Conservation (phyloP, 2,329 filamentous ascomycete species). For the Xylariaceae sp. region DNA sequence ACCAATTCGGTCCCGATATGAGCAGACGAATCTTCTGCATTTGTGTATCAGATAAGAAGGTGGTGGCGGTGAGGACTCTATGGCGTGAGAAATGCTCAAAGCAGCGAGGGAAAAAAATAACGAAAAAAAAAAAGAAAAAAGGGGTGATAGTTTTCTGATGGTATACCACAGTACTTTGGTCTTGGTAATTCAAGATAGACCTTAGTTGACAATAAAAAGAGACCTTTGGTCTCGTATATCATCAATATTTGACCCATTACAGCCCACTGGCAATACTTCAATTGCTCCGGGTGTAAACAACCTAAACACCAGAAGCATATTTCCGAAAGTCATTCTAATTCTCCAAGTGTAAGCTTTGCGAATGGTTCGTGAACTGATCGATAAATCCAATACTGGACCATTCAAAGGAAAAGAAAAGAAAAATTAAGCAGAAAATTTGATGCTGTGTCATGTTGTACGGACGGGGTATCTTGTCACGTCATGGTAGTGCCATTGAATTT, state of each 20-base stretch:
- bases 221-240: slow-evolving; percentile 29
- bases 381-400: too few relatives aligned
- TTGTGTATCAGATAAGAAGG: too few relatives aligned
- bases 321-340: too few relatives aligned
- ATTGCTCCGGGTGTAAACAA: not conserved
- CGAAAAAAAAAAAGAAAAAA: slow-evolving; percentile 9
- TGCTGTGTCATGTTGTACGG: too few relatives aligned
- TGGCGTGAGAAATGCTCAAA: not conserved
- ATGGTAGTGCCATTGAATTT: too few relatives aligned
- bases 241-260: slow-evolving; percentile 11
- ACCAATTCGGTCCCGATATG: not conserved
- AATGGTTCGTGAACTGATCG: too few relatives aligned
- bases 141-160: slow-evolving; percentile 25
- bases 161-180: slow-evolving; percentile 24
- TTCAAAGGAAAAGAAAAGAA: too few relatives aligned
- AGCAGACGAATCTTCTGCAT: slow-evolving; percentile 9
- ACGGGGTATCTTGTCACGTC: too few relatives aligned
- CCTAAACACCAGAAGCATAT: not conserved
- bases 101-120: not conserved
- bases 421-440: too few relatives aligned
- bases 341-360: too few relatives aligned
- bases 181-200: slow-evolving; percentile 15
- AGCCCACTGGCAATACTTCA: too few relatives aligned
- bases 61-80: not conserved
- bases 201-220: slow-evolving; percentile 25